Base-by-base conservation (phyloP, 768 basidiomycete species). In the Amanita jacksonii region DNA sequence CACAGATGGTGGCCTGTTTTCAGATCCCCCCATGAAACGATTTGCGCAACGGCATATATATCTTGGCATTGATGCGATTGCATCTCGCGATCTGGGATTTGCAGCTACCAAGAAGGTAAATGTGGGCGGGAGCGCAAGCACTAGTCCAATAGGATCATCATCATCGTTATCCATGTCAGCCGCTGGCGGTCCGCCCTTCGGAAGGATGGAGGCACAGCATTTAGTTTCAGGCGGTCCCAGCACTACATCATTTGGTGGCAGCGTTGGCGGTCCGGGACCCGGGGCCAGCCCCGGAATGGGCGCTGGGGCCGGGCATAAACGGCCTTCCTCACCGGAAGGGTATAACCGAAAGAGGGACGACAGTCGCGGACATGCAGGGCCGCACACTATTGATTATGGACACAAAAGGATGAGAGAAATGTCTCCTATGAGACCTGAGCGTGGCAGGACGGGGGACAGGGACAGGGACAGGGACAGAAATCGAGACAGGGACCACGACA, bases 1-100 rank as follows among this genome's bases (percentile, higher is more conserved):
- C 43, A 44, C 32, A 44, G 22, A 49, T 34, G 20, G 38, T 30
- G 25, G n/a, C 38, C 36, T 37, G 2, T 37, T 39, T 15, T 36
- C 54, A 96, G 93, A 92, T 54, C 81, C 88, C 1, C 79, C 89
- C 0, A 86, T 96, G 60, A 90, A 94, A 54, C 84, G 85, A 0
- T 86, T 96, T 48, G 91, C 91, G 0, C 85, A 90, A 55, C 73
- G 89, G 32, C 85, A 89, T 57, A 79, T 74, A 20, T 90, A 90
- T 59, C 73, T 81, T 20, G 81, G 80, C 25, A 81, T 82, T 20
- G 93, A 97, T 55, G 84, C 88, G 15, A 93, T 97, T 49, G 88
- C 92, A 2, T 72, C 79, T 10, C 78, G 82, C 30, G 94, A 98
- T 57, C 76, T 96, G 15, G 94, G 94, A 4, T 83, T 88, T 51